Percentiles rank a stretch among this genome's conserved stretches.
Evolutionary conservation across 345 rosid species (phyloP).

Genomic region (Brassica rapa): DNA sequence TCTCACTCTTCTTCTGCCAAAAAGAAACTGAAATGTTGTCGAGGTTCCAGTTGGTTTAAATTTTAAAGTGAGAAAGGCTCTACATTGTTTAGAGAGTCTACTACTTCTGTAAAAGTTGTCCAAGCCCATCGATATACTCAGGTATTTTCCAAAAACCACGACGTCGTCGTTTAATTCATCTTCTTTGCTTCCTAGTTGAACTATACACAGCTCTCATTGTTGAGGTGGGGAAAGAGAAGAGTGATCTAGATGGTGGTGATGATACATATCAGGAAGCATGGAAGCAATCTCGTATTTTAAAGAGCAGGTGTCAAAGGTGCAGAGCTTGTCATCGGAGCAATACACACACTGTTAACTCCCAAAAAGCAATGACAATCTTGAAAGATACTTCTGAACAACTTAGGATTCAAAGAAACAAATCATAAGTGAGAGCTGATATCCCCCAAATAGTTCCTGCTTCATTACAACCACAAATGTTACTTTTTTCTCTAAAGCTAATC

Average conservation of each 20-base stretch:
- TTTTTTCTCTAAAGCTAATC: too few species aligned
- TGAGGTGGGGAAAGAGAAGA: background rate
- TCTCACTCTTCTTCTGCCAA: background rate
- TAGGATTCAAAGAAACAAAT: too few species aligned
- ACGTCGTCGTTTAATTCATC: background rate
- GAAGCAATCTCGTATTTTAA: background rate
- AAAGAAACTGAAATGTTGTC: background rate
- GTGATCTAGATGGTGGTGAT: background rate
- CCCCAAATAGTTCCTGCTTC: too few species aligned
- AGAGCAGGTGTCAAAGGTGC: background rate
- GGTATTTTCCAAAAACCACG: background rate
- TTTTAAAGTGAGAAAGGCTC: background rate
- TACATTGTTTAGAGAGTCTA: background rate
- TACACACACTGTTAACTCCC: background rate
- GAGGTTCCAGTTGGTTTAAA: background rate
- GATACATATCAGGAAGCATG: background rate
- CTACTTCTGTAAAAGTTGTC: background rate
- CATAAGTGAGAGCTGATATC: too few species aligned
- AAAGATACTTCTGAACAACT: too few species aligned
- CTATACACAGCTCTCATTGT: too few species aligned
- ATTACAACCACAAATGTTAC: too few species aligned
- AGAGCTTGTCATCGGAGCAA: background rate
- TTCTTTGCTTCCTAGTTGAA: too few species aligned
- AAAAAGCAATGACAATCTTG: too few species aligned
- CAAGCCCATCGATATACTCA: background rate